Conservation (phyloP, 2,329 filamentous ascomycete species). For the Akanthomyces uredinophilus region DNA sequence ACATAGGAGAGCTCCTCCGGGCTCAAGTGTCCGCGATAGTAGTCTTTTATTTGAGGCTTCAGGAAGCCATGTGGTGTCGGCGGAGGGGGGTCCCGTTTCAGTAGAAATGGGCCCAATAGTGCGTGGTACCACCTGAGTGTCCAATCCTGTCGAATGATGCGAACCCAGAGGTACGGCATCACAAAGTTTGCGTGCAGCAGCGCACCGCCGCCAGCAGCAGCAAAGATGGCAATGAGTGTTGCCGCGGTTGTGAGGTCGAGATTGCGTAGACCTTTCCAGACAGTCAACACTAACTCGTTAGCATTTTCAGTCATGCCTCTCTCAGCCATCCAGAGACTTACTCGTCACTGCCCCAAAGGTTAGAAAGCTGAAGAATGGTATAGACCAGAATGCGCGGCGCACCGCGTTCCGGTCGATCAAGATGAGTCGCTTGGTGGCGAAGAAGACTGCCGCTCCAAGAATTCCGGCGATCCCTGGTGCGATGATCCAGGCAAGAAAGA, state of each 20-base stretch:
- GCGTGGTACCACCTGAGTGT: constrained; percentile 44
- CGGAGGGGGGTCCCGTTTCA: constrained; percentile 32
- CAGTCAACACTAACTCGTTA: constrained; percentile 44
- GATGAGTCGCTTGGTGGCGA: constrained; percentile 30
- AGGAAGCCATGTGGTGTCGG: constrained; percentile 32
- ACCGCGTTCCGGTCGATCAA: constrained; percentile 27
- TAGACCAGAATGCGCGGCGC: constrained; percentile 29
- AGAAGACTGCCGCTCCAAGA: constrained; percentile 29
- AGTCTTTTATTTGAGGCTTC: constrained; percentile 42
- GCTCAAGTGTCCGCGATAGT: constrained; percentile 45
- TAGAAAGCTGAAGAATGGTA: constrained; percentile 34
- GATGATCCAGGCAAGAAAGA: constrained; percentile 35
- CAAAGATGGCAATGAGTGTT: constrained; percentile 35
- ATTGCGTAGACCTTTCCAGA: constrained; percentile 35
- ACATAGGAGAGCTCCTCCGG: constrained; percentile 38
- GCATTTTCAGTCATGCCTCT: not conserved
- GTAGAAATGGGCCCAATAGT: constrained; percentile 42
- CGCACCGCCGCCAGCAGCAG: constrained; percentile 37
- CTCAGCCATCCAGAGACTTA: constrained; percentile 17
- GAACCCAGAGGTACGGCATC: constrained; percentile 47
- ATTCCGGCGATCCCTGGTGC: constrained; percentile 31
- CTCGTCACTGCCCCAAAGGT: constrained; percentile 32
- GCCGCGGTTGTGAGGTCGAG: constrained; percentile 21
- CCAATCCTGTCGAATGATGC: constrained; percentile 47
- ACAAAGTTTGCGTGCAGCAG: constrained; percentile 42